These are phyloP conservation scores for Avena sativa DNA, from an alignment of 176 grass and related monocot species.

Conservation along the genomic window DNA sequence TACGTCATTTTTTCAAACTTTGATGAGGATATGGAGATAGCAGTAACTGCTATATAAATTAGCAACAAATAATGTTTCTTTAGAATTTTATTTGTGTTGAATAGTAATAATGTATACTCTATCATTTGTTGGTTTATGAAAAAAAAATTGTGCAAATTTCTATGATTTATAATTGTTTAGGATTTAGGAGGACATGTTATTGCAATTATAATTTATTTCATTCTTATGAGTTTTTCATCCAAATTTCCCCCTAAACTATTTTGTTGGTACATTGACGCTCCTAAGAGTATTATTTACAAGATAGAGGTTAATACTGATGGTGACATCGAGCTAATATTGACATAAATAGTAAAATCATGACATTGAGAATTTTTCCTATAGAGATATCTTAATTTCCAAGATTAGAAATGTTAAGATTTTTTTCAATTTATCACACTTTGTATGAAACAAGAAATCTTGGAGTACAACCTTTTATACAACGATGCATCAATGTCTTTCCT, in stretches of 20 bases:
- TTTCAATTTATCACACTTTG: not conserved
- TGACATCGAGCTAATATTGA: not conserved
- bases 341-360: not conserved
- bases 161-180: not conserved
- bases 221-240: not conserved
- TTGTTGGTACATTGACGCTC: not conserved
- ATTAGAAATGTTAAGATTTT: not conserved
- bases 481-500: not conserved
- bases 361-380: not conserved
- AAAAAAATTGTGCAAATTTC: not conserved
- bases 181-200: not conserved
- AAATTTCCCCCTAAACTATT: not conserved
- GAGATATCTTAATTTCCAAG: not conserved
- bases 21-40: too few relatives aligned
- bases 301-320: not conserved
- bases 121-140: not conserved
- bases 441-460: not conserved
- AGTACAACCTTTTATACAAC: not conserved
- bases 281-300: not conserved
- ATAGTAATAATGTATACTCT: not conserved
- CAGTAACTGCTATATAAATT: too few relatives aligned
- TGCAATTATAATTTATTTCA: not conserved
- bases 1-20: too few relatives aligned
- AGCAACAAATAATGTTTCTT: too few relatives aligned
- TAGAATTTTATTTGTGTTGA: too few relatives aligned